A percentile compares a stretch with the other conserved stretches of the same genome.
phyloP scores from a whole-genome alignment of 2,329 filamentous ascomycete species.

The Sclerotinia trifoliorum region DNA sequence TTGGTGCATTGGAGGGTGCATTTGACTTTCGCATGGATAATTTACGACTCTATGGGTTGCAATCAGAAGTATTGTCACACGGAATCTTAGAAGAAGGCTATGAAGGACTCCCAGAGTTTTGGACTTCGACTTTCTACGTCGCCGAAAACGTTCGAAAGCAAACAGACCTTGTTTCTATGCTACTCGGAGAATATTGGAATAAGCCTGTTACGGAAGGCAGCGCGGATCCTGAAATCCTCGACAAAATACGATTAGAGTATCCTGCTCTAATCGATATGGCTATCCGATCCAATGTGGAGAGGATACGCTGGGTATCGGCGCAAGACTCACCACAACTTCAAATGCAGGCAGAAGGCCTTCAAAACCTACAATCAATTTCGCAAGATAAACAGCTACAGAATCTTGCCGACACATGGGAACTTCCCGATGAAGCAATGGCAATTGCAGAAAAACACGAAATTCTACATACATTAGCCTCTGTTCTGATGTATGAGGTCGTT shows the following conservation, averaged over 20 bases:
- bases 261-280: constrained; percentile 55
- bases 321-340: constrained; percentile 50
- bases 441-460: constrained; percentile 63
- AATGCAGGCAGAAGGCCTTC: constrained; percentile 50
- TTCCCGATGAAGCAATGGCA: constrained; percentile 56
- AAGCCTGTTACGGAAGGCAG: constrained; percentile 34
- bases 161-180: constrained; percentile 50
- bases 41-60: constrained; percentile 69
- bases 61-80: constrained; percentile 61
- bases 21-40: constrained; percentile 72
- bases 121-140: constrained; percentile 72
- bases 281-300: constrained; percentile 59
- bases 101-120: constrained; percentile 71
- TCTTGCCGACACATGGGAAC: constrained; percentile 49
- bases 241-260: constrained; percentile 52
- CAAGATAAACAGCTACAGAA: constrained; percentile 49
- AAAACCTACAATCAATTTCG: constrained; percentile 43
- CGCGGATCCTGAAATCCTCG: constrained; percentile 36
- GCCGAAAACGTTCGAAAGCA: constrained; percentile 62
- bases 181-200: constrained; percentile 40
- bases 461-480: constrained; percentile 59
- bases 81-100: constrained; percentile 65
- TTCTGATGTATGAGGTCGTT: constrained; percentile 38
- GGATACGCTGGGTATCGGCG: constrained; percentile 56
- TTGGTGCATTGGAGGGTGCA: constrained; percentile 60